Percentiles rank a stretch among this genome's conserved stretches.
These are phyloP conservation scores for Geranium rotundifolium DNA, from an alignment of 345 rosid species.

Conservation along the genomic window DNA sequence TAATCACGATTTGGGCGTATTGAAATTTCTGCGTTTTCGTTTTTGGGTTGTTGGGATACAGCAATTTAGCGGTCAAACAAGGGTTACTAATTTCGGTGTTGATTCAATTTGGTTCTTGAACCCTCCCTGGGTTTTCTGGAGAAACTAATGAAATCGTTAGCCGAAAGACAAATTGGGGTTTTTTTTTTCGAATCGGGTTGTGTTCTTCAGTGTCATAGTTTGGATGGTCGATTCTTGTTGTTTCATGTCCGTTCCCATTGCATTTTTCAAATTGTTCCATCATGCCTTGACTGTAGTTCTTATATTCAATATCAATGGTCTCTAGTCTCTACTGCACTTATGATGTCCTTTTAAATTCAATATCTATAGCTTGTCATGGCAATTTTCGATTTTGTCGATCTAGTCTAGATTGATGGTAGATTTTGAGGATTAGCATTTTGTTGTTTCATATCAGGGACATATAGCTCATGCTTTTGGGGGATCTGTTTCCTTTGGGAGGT, in stretches of 20 bases:
- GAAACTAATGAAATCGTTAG: background rate
- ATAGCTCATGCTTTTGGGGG: constrained; percentile 42
- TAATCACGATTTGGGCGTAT: background rate
- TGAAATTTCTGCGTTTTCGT: background rate
- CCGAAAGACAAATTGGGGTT: too few species aligned
- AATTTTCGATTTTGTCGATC: background rate
- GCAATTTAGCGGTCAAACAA: background rate
- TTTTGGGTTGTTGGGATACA: background rate
- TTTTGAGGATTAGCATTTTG: background rate
- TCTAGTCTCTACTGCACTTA: too few species aligned
- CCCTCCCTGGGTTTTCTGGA: background rate
- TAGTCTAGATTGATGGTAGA: background rate
- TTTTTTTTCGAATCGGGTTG: too few species aligned
- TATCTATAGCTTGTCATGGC: background rate
- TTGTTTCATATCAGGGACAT: constrained; percentile 41
- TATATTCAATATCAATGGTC: too few species aligned
- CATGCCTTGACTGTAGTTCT: too few species aligned
- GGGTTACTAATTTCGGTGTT: background rate
- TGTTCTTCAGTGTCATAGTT: too few species aligned
- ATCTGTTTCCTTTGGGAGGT: constrained; percentile 80
- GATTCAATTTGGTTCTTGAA: background rate
- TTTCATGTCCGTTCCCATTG: background rate
- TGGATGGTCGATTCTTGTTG: background rate
- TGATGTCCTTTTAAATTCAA: background rate
- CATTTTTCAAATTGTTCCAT: background rate